Conservation (phyloP, 371 early-diverging fungal genomes). For the Apophysomyces elegans region DNA sequence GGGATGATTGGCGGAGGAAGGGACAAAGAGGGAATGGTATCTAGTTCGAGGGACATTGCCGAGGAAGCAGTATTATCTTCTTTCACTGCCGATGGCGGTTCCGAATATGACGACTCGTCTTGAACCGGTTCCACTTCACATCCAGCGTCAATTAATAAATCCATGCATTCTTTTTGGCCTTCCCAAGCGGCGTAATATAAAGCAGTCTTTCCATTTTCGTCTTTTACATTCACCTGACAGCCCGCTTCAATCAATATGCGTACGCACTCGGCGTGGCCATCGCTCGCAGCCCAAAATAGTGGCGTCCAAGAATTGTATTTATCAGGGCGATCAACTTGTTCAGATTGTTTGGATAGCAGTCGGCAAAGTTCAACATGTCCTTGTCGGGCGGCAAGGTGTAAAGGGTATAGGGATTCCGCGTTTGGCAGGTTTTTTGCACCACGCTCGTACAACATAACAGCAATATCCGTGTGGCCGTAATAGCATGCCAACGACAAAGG, state of each 20-base stretch:
- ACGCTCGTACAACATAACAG: slow-evolving; percentile 71
- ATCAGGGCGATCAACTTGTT: slow-evolving; percentile 80
- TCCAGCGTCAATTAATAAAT: slow-evolving; percentile 64
- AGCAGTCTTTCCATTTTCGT: slow-evolving; percentile 84
- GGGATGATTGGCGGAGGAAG: slow-evolving; percentile 97
- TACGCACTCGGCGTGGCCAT: slow-evolving; percentile 88
- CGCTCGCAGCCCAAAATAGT: slow-evolving; percentile 91
- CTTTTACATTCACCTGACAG: slow-evolving; percentile 74
- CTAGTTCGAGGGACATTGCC: slow-evolving; percentile 60
- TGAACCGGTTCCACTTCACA: slow-evolving; percentile 44
- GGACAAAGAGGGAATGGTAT: slow-evolving; percentile 82
- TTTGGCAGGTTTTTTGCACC: slow-evolving; percentile 73
- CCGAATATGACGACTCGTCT: slow-evolving; percentile 12
- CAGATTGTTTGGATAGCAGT: slow-evolving; percentile 73
- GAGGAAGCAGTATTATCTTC: slow-evolving; percentile 20
- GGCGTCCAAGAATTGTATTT: slow-evolving; percentile 96
- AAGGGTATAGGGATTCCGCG: slow-evolving; percentile 81
- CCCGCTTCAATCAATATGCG: slow-evolving; percentile 82
- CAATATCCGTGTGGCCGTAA: slow-evolving; percentile 88
- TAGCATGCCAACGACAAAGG: slow-evolving; percentile 88
- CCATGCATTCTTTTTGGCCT: slow-evolving; percentile 83
- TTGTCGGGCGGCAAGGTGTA: slow-evolving; percentile 88
- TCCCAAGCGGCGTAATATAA: slow-evolving; percentile 95
- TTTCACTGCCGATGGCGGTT: slow-evolving; percentile 9
- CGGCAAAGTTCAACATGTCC: slow-evolving; percentile 80